Base-by-base conservation (phyloP, 768 basidiomycete species). In the Boletellus sp. region DNA sequence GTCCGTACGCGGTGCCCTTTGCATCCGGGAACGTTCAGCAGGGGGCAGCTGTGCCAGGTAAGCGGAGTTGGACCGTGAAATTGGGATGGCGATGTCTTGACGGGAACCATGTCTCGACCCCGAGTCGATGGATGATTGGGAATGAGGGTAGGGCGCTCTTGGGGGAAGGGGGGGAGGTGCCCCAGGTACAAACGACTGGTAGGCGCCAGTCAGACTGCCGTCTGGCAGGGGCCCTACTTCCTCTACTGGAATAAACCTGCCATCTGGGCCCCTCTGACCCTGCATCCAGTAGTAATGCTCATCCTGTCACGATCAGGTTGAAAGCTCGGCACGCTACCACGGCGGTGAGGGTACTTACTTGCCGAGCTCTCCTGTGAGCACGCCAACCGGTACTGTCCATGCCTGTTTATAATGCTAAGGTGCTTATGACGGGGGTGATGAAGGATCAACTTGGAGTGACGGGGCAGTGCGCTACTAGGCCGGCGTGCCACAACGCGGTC, bases 381-480 rank as follows among this genome's bases (percentile, higher is more conserved):
- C 78, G 78, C 88, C 89, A 91, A 49, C 90, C 90, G 47, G 81
- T 71, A 50, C 78, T 81, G 63, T 90, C 90, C 87, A 91, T 90
- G 40, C 17, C 47, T 35, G 32, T 34, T 26, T 31, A 36, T n/a
- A n/a, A n/a, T n/a, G 35, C 48, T 19, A 16, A 19, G 22, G 20
- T 23, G 20, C 37, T 22, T 4, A 15, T 8, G 19, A n/a, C n/a
- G n/a, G n/a, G n/a, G n/a, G 6, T 23, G 15, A 32, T 22, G 20
- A 17, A 19, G 22, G 8, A 32, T 9, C 26, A 17, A 28, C 11
- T 9, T 9, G n/a, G 11, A 31, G 28, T 4, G 10, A 6, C 20
- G 6, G 13, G 13, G 12, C n/a, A 6, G 43, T 35, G 44, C 24
- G 4, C 33, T 10, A 13, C 12, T 28, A 31, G 26, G 41, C 26